Evolutionary conservation across 2,329 filamentous ascomycete genomes (phyloP).

Genomic region (Paraconiothyrium brasiliense): DNA sequence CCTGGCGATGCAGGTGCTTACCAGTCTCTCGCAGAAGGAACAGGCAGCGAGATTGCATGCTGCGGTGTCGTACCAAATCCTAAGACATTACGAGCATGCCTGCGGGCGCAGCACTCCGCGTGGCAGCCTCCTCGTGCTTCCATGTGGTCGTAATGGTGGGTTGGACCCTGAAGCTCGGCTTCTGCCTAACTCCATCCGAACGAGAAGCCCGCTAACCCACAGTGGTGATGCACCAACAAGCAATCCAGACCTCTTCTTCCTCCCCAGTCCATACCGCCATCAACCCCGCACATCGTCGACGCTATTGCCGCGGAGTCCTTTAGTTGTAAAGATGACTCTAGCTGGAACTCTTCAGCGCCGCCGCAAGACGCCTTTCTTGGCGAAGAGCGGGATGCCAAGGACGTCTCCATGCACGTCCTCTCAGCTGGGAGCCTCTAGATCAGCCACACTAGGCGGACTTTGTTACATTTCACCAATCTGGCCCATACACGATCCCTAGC

Average conservation of each 20-base stretch:
- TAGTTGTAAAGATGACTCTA: not conserved
- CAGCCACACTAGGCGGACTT: slow-evolving; percentile 22
- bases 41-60: not conserved
- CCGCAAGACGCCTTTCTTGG: not conserved
- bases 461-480: slow-evolving; percentile 19
- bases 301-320: not conserved
- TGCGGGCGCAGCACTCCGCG: not conserved
- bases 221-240: not conserved
- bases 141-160: not conserved
- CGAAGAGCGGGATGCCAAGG: slow-evolving; percentile 12
- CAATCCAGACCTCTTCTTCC: not conserved
- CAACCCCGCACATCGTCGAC: not conserved
- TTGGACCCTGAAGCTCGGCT: not conserved
- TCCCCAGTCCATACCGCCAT: not conserved
- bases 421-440: slow-evolving; percentile 32
- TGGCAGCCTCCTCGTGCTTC: slow-evolving; percentile 1
- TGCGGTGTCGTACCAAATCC: not conserved
- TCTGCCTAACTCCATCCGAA: not conserved
- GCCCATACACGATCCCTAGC: slow-evolving; percentile 5
- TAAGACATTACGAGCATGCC: not conserved
- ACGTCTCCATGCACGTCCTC: slow-evolving; percentile 14
- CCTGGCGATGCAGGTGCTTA: not conserved
- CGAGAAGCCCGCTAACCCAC: not conserved
- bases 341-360: not conserved
- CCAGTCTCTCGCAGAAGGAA: not conserved